Percentiles rank a stretch among this genome's conserved stretches.
Evolutionary conservation across 2,329 filamentous ascomycete genomes (phyloP).

Genomic region (Penicillium sp.): DNA sequence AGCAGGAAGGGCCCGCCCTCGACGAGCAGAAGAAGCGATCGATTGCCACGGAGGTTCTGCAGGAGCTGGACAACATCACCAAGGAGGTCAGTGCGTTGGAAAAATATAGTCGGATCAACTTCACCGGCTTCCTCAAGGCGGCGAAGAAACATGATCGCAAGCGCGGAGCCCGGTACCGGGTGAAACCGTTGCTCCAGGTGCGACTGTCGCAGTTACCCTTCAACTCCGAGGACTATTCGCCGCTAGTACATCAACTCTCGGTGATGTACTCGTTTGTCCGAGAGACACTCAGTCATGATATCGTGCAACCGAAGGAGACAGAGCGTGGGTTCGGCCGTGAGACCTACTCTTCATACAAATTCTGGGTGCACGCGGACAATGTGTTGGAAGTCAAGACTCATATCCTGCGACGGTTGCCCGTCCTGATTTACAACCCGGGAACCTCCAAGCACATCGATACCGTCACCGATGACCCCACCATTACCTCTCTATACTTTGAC

Average conservation of each 20-base stretch:
- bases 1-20: slow-evolving; percentile 34
- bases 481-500: slow-evolving; percentile 97
- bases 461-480: slow-evolving; percentile 76
- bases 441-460: slow-evolving; percentile 78
- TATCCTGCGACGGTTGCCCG: slow-evolving; percentile 84
- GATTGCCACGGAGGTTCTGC: slow-evolving; percentile 69
- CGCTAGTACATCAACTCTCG: slow-evolving; percentile 82
- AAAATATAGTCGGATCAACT: slow-evolving; percentile 94
- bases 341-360: slow-evolving; percentile 83
- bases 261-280: slow-evolving; percentile 95
- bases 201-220: slow-evolving; percentile 85
- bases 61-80: slow-evolving; percentile 82
- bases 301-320: slow-evolving; percentile 55
- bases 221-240: slow-evolving; percentile 92
- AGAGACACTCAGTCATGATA: slow-evolving; percentile 62
- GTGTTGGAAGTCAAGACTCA: slow-evolving; percentile 95
- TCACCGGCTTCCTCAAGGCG: slow-evolving; percentile 96
- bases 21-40: slow-evolving; percentile 47
- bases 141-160: slow-evolving; percentile 99
- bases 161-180: slow-evolving; percentile 80
- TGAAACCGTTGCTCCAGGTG: slow-evolving; percentile 88
- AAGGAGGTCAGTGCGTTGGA: slow-evolving; percentile 91
- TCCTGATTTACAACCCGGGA: slow-evolving; percentile 90
- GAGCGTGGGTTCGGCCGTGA: slow-evolving; percentile 58
- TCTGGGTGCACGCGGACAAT: slow-evolving; percentile 97